These are phyloP conservation scores for Punctularia strigosozonata DNA, from an alignment of 768 basidiomycete genomes.

Conservation along the genomic window DNA sequence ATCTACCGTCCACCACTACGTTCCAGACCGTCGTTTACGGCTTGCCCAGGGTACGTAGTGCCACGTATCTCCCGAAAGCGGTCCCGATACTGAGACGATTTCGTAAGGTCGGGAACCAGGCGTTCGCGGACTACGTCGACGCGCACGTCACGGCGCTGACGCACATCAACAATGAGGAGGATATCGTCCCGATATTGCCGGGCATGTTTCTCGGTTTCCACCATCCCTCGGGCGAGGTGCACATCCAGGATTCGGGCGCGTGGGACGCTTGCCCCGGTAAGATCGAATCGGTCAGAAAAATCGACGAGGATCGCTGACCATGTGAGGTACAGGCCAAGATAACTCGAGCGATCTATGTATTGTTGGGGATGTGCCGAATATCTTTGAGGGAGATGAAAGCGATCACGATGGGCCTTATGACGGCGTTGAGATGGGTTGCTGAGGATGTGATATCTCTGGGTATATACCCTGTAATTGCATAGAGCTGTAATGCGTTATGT, in stretches of 20 bases:
- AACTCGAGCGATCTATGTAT: constrained; percentile 10
- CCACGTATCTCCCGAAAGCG: no score
- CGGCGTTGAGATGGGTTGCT: constrained; percentile 9
- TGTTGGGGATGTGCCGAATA: constrained; percentile 13
- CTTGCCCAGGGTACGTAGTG: constrained; percentile 16
- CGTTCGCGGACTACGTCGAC: constrained; percentile 47
- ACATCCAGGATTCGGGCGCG: neutral
- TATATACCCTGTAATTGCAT: no score
- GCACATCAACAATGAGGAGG: constrained; percentile 42
- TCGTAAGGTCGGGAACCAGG: constrained; percentile 42
- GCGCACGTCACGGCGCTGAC: constrained; percentile 26
- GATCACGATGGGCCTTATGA: constrained; percentile 18
- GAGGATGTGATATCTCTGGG: neutral
- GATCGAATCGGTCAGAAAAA: neutral
- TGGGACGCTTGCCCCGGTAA: constrained; percentile 1
- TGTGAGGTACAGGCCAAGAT: constrained; percentile 10
- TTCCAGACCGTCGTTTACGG: constrained; percentile 19
- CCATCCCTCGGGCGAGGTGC: constrained; percentile 13
- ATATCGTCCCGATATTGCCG: constrained; percentile 25
- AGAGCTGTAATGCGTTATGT: no score
- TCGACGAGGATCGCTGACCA: neutral
- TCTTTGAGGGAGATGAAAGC: constrained; percentile 7
- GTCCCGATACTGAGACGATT: constrained; percentile 14
- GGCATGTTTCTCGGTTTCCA: constrained; percentile 8
- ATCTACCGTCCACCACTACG: constrained; percentile 24